Percentiles rank a stretch among this genome's conserved stretches.
Evolutionary conservation across 1,139 yeast species (phyloP).

Genomic region (Candida anutae): DNA sequence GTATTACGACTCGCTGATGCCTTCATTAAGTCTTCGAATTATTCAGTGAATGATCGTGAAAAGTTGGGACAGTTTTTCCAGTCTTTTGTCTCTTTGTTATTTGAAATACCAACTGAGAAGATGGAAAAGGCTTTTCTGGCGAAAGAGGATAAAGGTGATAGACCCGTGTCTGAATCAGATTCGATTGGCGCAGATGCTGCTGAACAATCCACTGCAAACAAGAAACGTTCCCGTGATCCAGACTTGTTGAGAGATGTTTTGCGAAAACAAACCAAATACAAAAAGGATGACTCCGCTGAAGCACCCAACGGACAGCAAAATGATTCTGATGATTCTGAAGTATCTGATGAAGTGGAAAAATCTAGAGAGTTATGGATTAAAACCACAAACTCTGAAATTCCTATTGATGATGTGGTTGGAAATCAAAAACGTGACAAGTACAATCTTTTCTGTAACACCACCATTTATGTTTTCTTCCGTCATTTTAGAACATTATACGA

Average conservation of each 20-base stretch:
- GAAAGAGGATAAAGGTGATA: conserved; percentile 11
- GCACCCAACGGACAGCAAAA: conserved; percentile 22
- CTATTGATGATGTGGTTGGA: conserved; percentile 17
- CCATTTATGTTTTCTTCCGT: conserved; percentile 85
- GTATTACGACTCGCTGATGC: conserved; percentile 60
- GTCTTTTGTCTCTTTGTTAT: conserved; percentile 63
- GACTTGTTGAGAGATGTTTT: conserved; percentile 72
- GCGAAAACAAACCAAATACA: conserved; percentile 52
- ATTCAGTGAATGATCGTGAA: conserved; percentile 77
- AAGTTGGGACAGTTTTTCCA: conserved; percentile 66
- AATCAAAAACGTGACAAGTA: conserved; percentile 38
- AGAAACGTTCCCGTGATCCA: conserved; percentile 52
- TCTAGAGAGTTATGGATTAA: conserved; percentile 66
- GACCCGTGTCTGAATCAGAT: conserved; percentile 3
- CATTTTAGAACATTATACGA: conserved; percentile 75
- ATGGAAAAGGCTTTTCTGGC: conserved; percentile 19
- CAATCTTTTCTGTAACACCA: conserved; percentile 86
- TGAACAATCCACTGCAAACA: conserved; percentile 14
- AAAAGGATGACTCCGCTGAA: conserved; percentile 30
- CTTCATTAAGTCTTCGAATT: conserved; percentile 66
- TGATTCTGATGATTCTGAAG: conserved; percentile 30
- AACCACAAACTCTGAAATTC: conserved; percentile 30
- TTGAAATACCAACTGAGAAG: conserved; percentile 39
- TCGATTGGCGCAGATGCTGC: conserved; percentile 5
- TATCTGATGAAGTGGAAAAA: conserved; percentile 37